Evolutionary conservation across 352 stramenopile genomes (phyloP).

Genomic region (Pythium dissotocum): DNA sequence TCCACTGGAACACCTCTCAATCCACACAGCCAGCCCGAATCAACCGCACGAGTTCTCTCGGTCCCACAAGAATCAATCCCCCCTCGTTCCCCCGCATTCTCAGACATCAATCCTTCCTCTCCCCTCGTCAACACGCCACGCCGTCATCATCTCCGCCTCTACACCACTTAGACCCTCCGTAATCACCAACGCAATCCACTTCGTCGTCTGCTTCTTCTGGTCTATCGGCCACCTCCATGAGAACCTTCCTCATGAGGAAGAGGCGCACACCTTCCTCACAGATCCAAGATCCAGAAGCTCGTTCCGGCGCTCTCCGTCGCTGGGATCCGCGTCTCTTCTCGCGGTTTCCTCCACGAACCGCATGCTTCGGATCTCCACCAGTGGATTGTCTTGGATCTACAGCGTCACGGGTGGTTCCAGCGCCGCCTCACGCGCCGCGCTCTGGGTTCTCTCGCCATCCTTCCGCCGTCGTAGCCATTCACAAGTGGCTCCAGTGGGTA

Average conservation of each 20-base stretch:
- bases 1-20: background rate
- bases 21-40: background rate
- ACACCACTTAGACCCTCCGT: background rate
- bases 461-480: conserved; percentile 16
- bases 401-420: background rate
- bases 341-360: background rate
- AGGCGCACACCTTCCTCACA: background rate
- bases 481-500: conserved; percentile 18
- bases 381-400: background rate
- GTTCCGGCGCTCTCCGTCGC: background rate
- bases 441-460: conserved; percentile 9
- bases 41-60: no score
- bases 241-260: background rate
- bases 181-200: background rate
- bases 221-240: background rate
- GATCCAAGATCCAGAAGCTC: background rate
- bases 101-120: background rate
- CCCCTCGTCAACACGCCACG: background rate
- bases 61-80: background rate
- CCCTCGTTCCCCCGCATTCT: background rate
- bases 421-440: background rate
- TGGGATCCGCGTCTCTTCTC: background rate
- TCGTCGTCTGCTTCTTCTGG: background rate
- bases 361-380: background rate
- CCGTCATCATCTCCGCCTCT: background rate